Percentiles rank a stretch among this genome's conserved stretches.
These are phyloP conservation scores for Amoebophrya sp. DNA, from an alignment of 169 alveolate genomes.

Conservation along the genomic window DNA sequence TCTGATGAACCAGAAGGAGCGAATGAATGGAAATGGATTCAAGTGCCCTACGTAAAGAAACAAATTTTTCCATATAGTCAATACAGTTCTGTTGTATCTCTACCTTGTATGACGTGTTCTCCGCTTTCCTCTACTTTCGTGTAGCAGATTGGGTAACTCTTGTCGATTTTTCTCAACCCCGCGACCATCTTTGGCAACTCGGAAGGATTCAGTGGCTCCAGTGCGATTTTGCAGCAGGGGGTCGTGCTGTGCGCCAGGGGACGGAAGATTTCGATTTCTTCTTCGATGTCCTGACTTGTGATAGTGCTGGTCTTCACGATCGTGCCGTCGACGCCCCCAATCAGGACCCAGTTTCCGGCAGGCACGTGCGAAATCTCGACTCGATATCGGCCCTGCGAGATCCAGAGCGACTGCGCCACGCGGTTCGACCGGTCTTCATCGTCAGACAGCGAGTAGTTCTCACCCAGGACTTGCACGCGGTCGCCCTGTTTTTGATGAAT, in stretches of 20 bases:
- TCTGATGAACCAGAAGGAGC: too few relatives aligned
- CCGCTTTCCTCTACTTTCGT: constrained; percentile 81
- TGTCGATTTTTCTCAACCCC: constrained; percentile 88
- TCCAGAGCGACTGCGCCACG: constrained; percentile 72
- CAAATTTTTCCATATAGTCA: too few relatives aligned
- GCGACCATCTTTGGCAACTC: constrained; percentile 97
- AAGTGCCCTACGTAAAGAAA: too few relatives aligned
- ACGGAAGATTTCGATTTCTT: constrained; percentile 69
- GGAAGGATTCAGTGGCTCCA: constrained; percentile 96
- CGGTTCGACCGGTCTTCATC: constrained; percentile 88
- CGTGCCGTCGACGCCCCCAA: constrained; percentile 88
- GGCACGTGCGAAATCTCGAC: constrained; percentile 58
- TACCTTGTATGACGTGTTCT: constrained; percentile 35
- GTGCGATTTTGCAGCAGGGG: constrained; percentile 67
- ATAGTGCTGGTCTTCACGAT: constrained; percentile 77
- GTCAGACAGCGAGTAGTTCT: constrained; percentile 63
- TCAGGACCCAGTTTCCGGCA: constrained; percentile 61
- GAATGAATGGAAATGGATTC: too few relatives aligned
- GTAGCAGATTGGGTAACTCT: constrained; percentile 83
- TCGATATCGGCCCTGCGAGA: constrained; percentile 86
- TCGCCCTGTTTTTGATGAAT: too few relatives aligned
- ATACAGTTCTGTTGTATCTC: too few relatives aligned
- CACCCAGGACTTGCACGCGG: constrained; percentile 48
- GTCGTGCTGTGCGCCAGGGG: constrained; percentile 63
- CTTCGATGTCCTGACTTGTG: constrained; percentile 56